Conservation (phyloP, 2,329 filamentous ascomycete species). For the Apiospora phragmitis region DNA sequence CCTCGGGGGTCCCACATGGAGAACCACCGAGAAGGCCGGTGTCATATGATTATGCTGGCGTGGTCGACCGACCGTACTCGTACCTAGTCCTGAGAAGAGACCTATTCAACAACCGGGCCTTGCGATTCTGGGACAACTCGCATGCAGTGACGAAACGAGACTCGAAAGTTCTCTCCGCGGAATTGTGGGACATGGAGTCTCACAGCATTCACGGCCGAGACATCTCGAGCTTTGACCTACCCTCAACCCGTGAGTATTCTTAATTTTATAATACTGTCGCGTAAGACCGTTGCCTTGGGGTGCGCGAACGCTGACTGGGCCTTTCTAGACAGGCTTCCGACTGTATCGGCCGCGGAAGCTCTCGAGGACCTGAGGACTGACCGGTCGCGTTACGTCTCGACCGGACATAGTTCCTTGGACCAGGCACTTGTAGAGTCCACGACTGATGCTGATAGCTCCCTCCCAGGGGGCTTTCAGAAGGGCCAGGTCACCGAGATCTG, state of each 20-base stretch:
- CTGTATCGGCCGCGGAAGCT: slow-evolving; percentile 73
- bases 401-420: slow-evolving; percentile 57
- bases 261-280: slow-evolving; percentile 15
- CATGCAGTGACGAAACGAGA: neutral
- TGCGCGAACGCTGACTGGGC: slow-evolving; percentile 17
- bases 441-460: slow-evolving; percentile 14
- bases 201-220: slow-evolving; percentile 61
- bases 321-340: slow-evolving; percentile 69
- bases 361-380: slow-evolving; percentile 59
- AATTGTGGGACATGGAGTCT: slow-evolving; percentile 50
- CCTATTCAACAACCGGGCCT: neutral
- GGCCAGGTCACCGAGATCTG: slow-evolving; percentile 85
- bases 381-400: slow-evolving; percentile 53
- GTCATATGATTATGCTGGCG: slow-evolving; percentile 7
- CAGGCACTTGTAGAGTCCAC: slow-evolving; percentile 38
- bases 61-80: slow-evolving; percentile 4
- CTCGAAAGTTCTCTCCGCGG: neutral
- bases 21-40: slow-evolving; percentile 2
- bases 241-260: slow-evolving; percentile 49
- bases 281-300: neutral
- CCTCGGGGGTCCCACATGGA: neutral
- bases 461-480: slow-evolving; percentile 62
- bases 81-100: neutral
- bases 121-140: neutral
- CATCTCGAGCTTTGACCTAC: slow-evolving; percentile 59